Percentiles rank a stretch among this genome's conserved stretches.
These are phyloP conservation scores for Ceratopteris richardii DNA, from an alignment of 75 land plant genomes.

Conservation along the genomic window DNA sequence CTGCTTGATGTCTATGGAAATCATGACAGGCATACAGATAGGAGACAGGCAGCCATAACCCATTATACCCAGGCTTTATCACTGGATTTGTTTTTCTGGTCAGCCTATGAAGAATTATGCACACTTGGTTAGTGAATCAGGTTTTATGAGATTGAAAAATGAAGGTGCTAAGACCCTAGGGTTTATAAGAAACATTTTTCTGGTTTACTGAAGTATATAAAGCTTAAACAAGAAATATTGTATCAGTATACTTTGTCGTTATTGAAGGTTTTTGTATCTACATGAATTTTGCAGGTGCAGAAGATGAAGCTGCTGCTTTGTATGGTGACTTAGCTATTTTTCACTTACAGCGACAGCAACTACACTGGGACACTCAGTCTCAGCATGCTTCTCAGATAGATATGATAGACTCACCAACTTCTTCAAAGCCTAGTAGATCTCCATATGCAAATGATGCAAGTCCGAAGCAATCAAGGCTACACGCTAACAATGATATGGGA, in stretches of 20 bases:
- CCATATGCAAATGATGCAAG: slow-evolving; percentile 26
- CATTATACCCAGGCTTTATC: slow-evolving; percentile 82
- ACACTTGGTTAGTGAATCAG: slow-evolving; percentile 50
- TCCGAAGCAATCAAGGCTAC: slow-evolving; percentile 34
- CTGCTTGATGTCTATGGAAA: neutral
- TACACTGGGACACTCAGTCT: slow-evolving; percentile 28
- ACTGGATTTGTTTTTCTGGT: slow-evolving; percentile 88
- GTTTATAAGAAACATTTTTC: too few species aligned
- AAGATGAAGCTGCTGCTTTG: slow-evolving; percentile 68
- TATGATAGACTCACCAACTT: slow-evolving; percentile 22
- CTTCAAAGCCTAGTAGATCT: slow-evolving; percentile 16
- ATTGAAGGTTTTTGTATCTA: too few species aligned
- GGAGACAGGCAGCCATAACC: slow-evolving; percentile 58
- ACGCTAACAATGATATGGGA: slow-evolving; percentile 13
- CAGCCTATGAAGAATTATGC: slow-evolving; percentile 93
- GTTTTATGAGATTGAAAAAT: too few species aligned
- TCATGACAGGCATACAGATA: slow-evolving; percentile 62
- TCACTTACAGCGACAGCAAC: slow-evolving; percentile 59
- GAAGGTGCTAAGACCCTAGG: neutral
- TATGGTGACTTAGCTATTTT: slow-evolving; percentile 62
- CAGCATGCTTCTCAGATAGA: slow-evolving; percentile 17
- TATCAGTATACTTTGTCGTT: too few species aligned
- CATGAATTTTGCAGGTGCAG: slow-evolving; percentile 48
- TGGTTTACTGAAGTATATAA: too few species aligned
- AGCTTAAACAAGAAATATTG: too few species aligned